Evolutionary conservation across 306 rosid species (phyloP).

Genomic region (Ormosia semicastrata): DNA sequence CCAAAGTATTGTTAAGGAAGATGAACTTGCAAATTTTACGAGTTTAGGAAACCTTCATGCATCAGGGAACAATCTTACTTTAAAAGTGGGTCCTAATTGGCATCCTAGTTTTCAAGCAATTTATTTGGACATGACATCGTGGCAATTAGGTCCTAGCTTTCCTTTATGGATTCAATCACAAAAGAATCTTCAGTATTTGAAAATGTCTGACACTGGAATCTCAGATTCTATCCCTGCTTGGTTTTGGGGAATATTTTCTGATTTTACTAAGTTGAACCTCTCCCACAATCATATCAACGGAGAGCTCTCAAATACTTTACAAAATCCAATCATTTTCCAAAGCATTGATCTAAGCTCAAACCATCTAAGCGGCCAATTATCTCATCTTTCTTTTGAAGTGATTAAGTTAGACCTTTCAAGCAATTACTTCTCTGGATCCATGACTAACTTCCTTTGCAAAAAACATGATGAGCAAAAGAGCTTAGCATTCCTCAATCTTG

Average conservation of each 20-base stretch:
- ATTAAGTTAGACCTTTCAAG: not conserved
- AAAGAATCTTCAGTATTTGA: not conserved
- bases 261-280: accelerated
- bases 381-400: not conserved
- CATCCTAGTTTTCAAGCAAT: not conserved
- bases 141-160: conserved; percentile 24
- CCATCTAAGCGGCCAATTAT: not conserved
- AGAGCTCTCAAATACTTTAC: not conserved
- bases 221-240: not conserved
- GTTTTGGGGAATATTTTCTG: not conserved
- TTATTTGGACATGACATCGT: accelerated
- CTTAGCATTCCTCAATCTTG: not conserved
- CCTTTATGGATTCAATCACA: conserved; percentile 25
- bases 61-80: not conserved
- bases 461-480: not conserved
- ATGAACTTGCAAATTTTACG: conserved; percentile 13
- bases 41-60: accelerated
- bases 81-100: not conserved
- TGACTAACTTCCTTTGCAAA: conserved; percentile 3
- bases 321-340: accelerated
- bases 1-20: not conserved
- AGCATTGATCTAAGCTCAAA: not conserved
- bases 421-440: not conserved
- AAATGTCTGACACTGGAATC: not conserved
- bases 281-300: conserved; percentile 7